Evolutionary conservation across 2,329 filamentous ascomycete genomes (phyloP).

Genomic region (Cucurbitaria berberidis): DNA sequence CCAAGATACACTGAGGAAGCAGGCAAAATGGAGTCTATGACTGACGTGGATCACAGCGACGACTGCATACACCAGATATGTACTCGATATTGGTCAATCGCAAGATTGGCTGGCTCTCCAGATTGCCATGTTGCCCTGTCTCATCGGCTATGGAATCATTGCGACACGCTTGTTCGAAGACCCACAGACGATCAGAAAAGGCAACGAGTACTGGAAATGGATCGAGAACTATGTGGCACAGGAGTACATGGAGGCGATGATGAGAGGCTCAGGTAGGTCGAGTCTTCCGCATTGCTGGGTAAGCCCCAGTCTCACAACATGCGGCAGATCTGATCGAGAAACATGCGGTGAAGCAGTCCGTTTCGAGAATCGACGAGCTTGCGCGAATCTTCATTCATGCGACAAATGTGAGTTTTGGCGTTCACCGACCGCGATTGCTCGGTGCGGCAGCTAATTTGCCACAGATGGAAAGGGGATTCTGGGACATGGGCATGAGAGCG

Average conservation of each 20-base stretch:
- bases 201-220: slow-evolving; percentile 86
- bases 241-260: slow-evolving; percentile 77
- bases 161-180: slow-evolving; percentile 73
- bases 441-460: slow-evolving; percentile 15
- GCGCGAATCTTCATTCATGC: slow-evolving; percentile 84
- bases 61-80: slow-evolving; percentile 80
- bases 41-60: slow-evolving; percentile 58
- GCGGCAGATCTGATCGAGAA: slow-evolving; percentile 71
- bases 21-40: not conserved
- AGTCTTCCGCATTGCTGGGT: not conserved
- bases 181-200: slow-evolving; percentile 63
- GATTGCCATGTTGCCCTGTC: slow-evolving; percentile 81
- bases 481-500: slow-evolving; percentile 67
- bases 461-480: slow-evolving; percentile 76
- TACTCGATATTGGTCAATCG: slow-evolving; percentile 85
- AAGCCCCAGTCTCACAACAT: not conserved
- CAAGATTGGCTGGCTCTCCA: slow-evolving; percentile 89
- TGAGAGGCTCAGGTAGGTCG: slow-evolving; percentile 59
- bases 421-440: not conserved
- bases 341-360: slow-evolving; percentile 74
- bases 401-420: slow-evolving; percentile 68
- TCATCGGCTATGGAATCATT: slow-evolving; percentile 86
- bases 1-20: not conserved
- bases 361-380: slow-evolving; percentile 78
- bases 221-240: slow-evolving; percentile 86